These are phyloP conservation scores for Sinapis alba DNA, from an alignment of 441 rosid species.

Conservation along the genomic window DNA sequence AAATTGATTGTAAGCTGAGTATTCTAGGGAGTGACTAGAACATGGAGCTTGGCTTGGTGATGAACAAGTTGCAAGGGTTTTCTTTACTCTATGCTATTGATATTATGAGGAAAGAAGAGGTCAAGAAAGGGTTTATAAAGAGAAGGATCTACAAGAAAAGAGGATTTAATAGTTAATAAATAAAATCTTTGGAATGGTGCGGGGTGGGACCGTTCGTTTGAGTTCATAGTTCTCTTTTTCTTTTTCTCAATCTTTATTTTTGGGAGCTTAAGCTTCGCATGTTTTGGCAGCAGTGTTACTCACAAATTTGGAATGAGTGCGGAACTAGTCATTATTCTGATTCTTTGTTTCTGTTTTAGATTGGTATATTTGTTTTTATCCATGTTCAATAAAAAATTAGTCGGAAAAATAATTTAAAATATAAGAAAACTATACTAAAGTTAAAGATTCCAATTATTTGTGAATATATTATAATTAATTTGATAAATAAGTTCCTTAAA, in stretches of 20 bases:
- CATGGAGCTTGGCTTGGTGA: constrained; percentile 22
- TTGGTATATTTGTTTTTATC: neutral
- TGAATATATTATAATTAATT: no score
- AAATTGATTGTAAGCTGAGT: neutral
- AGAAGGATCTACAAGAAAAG: constrained; percentile 26
- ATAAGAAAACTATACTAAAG: neutral
- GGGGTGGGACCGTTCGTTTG: constrained; percentile 34
- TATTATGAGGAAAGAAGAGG: constrained; percentile 25
- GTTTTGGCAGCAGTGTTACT: constrained; percentile 37
- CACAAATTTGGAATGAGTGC: constrained; percentile 8
- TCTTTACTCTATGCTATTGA: constrained; percentile 19
- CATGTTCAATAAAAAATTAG: neutral
- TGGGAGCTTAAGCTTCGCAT: constrained; percentile 28
- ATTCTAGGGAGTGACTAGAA: constrained; percentile 1
- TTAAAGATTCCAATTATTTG: no score
- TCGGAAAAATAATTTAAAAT: neutral
- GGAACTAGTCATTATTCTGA: neutral
- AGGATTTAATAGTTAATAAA: constrained; percentile 1
- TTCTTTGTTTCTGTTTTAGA: neutral
- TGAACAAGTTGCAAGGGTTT: constrained; percentile 34
- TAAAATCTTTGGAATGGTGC: constrained; percentile 28
- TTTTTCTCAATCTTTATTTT: constrained; percentile 25
- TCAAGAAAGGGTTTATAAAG: constrained; percentile 34
- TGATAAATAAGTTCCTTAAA: neutral
- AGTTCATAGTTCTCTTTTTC: constrained; percentile 35